These are phyloP conservation scores for Neolentinus lepideus DNA, from an alignment of 1,284 basidiomycete genomes.

Conservation along the genomic window DNA sequence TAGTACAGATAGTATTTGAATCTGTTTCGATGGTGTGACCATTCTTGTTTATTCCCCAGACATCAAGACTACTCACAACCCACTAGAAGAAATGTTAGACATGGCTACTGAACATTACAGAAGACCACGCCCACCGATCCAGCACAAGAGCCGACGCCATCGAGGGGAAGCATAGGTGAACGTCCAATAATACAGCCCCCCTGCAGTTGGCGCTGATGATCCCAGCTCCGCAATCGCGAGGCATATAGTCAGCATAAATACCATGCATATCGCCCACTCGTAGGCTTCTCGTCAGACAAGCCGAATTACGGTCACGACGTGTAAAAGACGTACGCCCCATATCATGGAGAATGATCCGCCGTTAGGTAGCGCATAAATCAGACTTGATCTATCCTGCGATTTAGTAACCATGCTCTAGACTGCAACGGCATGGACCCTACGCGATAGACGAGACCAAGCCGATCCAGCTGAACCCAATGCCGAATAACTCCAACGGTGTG, in stretches of 20 bases:
- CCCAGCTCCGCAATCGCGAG: slow-evolving; percentile 67
- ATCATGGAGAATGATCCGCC: slow-evolving; percentile 79
- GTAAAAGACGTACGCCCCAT: slow-evolving; percentile 42
- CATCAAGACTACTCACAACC: slow-evolving; percentile 44
- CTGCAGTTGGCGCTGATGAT: slow-evolving; percentile 67
- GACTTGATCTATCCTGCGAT: slow-evolving; percentile 39
- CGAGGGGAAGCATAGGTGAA: slow-evolving; percentile 57
- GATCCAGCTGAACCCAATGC: slow-evolving; percentile 58
- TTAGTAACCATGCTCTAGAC: slow-evolving; percentile 25
- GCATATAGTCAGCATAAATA: slow-evolving; percentile 55
- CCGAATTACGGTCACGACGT: neutral
- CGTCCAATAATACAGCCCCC: slow-evolving; percentile 80
- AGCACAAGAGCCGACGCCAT: slow-evolving; percentile 60
- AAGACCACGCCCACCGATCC: slow-evolving; percentile 36
- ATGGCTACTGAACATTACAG: neutral
- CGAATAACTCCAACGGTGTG: slow-evolving; percentile 57
- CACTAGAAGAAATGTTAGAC: slow-evolving; percentile 25
- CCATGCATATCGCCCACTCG: slow-evolving; percentile 42
- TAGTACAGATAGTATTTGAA: slow-evolving; percentile 65
- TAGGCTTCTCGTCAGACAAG: neutral
- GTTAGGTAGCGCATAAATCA: slow-evolving; percentile 69
- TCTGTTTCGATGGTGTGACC: no score
- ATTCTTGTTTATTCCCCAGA: no score
- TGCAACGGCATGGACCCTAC: slow-evolving; percentile 6
- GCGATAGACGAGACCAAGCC: slow-evolving; percentile 39